Percentiles rank a stretch among this genome's conserved stretches.
phyloP scores from a whole-genome alignment of 495 filamentous ascomycete species.

The Aspergillus incahuasiensis region DNA sequence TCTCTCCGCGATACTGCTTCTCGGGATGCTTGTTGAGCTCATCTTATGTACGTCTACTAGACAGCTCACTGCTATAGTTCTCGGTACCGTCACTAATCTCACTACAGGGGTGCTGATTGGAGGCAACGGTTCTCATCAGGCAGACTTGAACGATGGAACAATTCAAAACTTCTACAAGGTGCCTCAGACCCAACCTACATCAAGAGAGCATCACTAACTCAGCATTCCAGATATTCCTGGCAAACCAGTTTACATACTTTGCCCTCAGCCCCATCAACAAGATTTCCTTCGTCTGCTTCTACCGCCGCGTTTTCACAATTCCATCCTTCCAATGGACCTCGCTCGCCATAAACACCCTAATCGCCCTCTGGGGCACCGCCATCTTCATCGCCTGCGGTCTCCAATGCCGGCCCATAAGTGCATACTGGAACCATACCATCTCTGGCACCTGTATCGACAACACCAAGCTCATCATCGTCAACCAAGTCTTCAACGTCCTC shows the following conservation, averaged over 20 bases:
- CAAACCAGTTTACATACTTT: conserved; percentile 44
- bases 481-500: conserved; percentile 41
- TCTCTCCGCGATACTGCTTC: conserved; percentile 26
- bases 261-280: conserved; percentile 39
- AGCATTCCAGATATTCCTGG: conserved; percentile 37
- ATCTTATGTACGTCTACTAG: conserved; percentile 28
- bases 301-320: conserved; percentile 42
- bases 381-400: conserved; percentile 38
- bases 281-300: conserved; percentile 45
- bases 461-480: conserved; percentile 37
- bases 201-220: conserved; percentile 1
- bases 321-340: conserved; percentile 31
- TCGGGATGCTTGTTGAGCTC: conserved; percentile 35
- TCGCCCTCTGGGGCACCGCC: conserved; percentile 31
- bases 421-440: conserved; percentile 39
- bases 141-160: conserved; percentile 19
- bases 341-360: conserved; percentile 30
- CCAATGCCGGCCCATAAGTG: conserved; percentile 38
- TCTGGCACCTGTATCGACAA: conserved; percentile 33
- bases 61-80: conserved; percentile 3
- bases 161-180: conserved; percentile 38
- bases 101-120: conserved; percentile 34
- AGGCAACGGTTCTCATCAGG: conserved; percentile 31
- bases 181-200: background rate
- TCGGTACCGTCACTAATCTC: background rate